Evolutionary conservation across 2,329 filamentous ascomycete genomes (phyloP).

Genomic region (Penicillium aurantiogriseum): DNA sequence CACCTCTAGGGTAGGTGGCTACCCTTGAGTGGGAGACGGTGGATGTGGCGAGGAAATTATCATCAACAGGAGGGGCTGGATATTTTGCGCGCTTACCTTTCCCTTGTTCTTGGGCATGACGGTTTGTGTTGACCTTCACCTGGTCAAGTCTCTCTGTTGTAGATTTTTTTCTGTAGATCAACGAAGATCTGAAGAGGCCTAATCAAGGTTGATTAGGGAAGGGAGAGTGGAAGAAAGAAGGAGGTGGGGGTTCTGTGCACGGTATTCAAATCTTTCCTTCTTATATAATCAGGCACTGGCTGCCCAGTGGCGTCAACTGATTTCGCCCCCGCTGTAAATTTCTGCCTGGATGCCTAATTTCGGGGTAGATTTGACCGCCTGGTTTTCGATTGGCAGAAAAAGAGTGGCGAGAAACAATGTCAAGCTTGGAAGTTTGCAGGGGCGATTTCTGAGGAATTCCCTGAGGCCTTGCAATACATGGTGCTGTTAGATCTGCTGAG

Average conservation of each 20-base stretch:
- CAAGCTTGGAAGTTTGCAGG: background rate
- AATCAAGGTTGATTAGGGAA: constrained; percentile 10
- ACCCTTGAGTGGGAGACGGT: constrained; percentile 7
- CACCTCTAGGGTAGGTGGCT: background rate
- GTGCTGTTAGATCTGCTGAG: background rate
- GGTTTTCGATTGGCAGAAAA: constrained; percentile 1
- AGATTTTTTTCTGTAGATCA: constrained; percentile 17
- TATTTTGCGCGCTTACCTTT: constrained; percentile 66
- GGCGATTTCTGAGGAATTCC: background rate
- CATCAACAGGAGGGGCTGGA: constrained; percentile 24
- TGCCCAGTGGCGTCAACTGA: constrained; percentile 10
- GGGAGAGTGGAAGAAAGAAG: constrained; percentile 15
- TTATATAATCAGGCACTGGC: constrained; percentile 27
- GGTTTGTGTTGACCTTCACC: constrained; percentile 33
- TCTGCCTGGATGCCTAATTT: background rate
- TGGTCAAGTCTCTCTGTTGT: constrained; percentile 19
- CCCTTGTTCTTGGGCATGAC: constrained; percentile 99
- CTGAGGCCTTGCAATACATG: background rate
- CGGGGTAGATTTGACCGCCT: constrained; percentile 10
- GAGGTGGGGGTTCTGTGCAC: constrained; percentile 21
- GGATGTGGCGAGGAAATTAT: constrained; percentile 23
- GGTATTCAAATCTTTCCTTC: constrained; percentile 20
- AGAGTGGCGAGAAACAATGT: background rate
- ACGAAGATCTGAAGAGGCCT: constrained; percentile 19
- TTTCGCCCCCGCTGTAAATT: constrained; percentile 2